phyloP scores from a whole-genome alignment of 176 grass and related monocot genomes.

The Poa annua region DNA sequence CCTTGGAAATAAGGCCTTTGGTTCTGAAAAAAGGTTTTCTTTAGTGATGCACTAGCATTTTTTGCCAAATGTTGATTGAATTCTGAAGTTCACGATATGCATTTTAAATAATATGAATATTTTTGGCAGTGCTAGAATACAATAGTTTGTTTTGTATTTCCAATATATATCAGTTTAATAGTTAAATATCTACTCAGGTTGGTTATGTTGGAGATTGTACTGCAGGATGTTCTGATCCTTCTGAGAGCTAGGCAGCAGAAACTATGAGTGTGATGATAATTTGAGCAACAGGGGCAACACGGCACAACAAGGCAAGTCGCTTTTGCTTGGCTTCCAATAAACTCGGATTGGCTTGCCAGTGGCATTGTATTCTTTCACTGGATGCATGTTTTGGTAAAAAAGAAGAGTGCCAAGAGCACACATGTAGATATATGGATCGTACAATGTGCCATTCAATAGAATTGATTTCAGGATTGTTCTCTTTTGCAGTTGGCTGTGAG shows the following conservation, averaged over 20 bases:
- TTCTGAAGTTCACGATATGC: not conserved
- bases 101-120: conserved; percentile 18
- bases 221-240: conserved; percentile 89
- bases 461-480: conserved; percentile 6
- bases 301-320: conserved; percentile 86
- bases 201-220: conserved; percentile 89
- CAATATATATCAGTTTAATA: conserved; percentile 13
- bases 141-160: conserved; percentile 15
- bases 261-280: conserved; percentile 93
- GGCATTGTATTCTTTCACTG: not conserved
- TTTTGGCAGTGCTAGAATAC: conserved; percentile 3
- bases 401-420: conserved; percentile 1
- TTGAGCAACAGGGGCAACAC: conserved; percentile 68
- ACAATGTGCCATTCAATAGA: conserved; percentile 2
- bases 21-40: not conserved
- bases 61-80: conserved; percentile 8
- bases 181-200: conserved; percentile 57
- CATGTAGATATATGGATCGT: conserved; percentile 14
- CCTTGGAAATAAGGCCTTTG: not conserved
- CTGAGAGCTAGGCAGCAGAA: conserved; percentile 89
- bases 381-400: conserved; percentile 35
- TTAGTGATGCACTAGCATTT: not conserved
- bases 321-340: conserved; percentile 21
- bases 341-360: conserved; percentile 14
- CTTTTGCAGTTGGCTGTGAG: not conserved